Percentiles rank a stretch among this genome's conserved stretches.
phyloP scores from a whole-genome alignment of 495 filamentous ascomycete genomes.

The Neurospora cerealis region DNA sequence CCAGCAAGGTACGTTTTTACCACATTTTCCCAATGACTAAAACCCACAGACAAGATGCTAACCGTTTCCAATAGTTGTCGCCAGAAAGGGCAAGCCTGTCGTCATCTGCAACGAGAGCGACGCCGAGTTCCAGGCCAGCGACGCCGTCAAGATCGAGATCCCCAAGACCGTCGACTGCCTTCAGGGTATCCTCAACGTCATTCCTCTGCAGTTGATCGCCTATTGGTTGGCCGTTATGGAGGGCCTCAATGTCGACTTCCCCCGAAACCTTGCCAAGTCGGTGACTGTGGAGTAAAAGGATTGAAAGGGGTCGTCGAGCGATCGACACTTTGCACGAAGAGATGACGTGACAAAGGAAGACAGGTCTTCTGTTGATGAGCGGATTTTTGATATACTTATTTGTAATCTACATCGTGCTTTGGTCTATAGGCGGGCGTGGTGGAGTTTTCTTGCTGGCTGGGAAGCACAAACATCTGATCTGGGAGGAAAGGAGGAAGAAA shows the following conservation, averaged over 20 bases:
- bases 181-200: constrained; percentile 94
- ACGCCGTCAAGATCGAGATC: constrained; percentile 94
- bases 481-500: neutral
- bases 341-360: neutral
- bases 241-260: constrained; percentile 95
- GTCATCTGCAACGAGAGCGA: constrained; percentile 94
- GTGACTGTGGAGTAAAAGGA: constrained; percentile 85
- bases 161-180: constrained; percentile 91
- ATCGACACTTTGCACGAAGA: neutral
- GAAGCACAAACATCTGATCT: constrained; percentile 3
- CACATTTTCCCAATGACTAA: neutral
- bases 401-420: constrained; percentile 8
- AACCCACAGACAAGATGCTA: constrained; percentile 3
- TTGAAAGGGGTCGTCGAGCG: neutral
- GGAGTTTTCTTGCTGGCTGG: constrained; percentile 5
- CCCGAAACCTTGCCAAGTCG: constrained; percentile 94
- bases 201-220: constrained; percentile 91
- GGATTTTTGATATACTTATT: constrained; percentile 1
- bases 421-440: constrained; percentile 11
- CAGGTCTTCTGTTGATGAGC: constrained; percentile 1
- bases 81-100: constrained; percentile 86
- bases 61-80: constrained; percentile 54
- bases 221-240: constrained; percentile 97
- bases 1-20: constrained; percentile 66
- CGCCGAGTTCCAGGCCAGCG: constrained; percentile 74